These are phyloP conservation scores for Boletus subluridellus DNA, from an alignment of 1,284 basidiomycete species.

Conservation along the genomic window DNA sequence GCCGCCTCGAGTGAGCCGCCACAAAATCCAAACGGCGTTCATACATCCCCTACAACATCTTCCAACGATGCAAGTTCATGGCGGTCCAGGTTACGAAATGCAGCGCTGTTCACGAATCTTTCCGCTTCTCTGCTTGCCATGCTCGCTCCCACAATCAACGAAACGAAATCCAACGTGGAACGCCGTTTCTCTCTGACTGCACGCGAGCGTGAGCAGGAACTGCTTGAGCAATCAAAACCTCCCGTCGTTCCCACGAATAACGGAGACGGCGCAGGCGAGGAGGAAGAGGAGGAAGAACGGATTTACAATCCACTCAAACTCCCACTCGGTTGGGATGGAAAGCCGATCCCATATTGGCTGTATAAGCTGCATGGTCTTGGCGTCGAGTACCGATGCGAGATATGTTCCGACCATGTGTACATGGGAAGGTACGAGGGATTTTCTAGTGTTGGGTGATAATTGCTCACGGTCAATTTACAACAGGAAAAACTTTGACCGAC, in stretches of 20 bases:
- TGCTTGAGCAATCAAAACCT: slow-evolving; percentile 77
- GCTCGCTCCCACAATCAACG: slow-evolving; percentile 69
- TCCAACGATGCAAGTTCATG: slow-evolving; percentile 39
- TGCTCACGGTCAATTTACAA: slow-evolving; percentile 14
- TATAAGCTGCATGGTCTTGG: slow-evolving; percentile 98
- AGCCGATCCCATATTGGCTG: slow-evolving; percentile 98
- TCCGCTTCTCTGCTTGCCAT: slow-evolving; percentile 62
- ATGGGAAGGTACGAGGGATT: slow-evolving; percentile 72
- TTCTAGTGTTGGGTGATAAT: background rate
- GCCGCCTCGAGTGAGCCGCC: slow-evolving; percentile 52
- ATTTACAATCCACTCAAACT: slow-evolving; percentile 98
- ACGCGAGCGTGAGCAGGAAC: slow-evolving; percentile 91
- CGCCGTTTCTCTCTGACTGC: slow-evolving; percentile 94
- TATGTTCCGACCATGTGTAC: slow-evolving; percentile 93
- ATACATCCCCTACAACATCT: slow-evolving; percentile 26
- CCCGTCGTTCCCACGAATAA: slow-evolving; percentile 54
- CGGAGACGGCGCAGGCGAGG: slow-evolving; percentile 56
- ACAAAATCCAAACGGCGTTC: slow-evolving; percentile 60
- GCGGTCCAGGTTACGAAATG: slow-evolving; percentile 60
- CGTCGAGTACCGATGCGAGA: slow-evolving; percentile 97
- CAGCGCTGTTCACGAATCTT: slow-evolving; percentile 74
- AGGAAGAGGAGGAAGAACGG: slow-evolving; percentile 90
- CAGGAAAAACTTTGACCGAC: slow-evolving; percentile 92
- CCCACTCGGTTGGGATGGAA: slow-evolving; percentile 97
- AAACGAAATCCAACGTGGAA: slow-evolving; percentile 95